Percentiles rank a stretch among this genome's conserved stretches.
phyloP scores from a whole-genome alignment of 169 alveolate genomes.

The Cryptosporidium andersoni region DNA sequence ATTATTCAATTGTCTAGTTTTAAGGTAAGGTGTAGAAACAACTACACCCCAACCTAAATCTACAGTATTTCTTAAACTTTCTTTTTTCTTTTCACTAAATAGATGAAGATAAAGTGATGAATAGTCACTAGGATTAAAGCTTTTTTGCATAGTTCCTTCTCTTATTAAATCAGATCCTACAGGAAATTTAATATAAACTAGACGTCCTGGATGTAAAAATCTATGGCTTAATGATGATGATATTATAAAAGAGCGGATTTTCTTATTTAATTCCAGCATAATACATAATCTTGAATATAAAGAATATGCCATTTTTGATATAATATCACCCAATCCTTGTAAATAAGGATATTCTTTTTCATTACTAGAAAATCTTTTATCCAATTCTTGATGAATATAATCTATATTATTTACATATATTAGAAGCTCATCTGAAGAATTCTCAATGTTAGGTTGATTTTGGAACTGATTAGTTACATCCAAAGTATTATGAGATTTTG shows the following conservation, averaged over 20 bases:
- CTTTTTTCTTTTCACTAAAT: constrained; percentile 8
- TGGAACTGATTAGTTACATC: not conserved
- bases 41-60: constrained; percentile 77
- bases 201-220: constrained; percentile 86
- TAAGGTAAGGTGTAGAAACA: constrained; percentile 28
- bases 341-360: not conserved
- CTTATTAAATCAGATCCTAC: constrained; percentile 54
- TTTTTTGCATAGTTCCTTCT: not conserved
- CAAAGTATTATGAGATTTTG: too few relatives aligned
- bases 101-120: not conserved
- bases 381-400: not conserved
- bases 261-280: constrained; percentile 68
- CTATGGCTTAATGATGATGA: constrained; percentile 82
- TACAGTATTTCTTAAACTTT: not conserved
- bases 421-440: not conserved
- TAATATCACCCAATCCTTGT: constrained; percentile 17
- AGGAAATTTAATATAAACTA: constrained; percentile 79
- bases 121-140: not conserved
- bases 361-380: constrained; percentile 7
- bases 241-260: constrained; percentile 73
- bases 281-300: constrained; percentile 15
- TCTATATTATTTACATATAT: not conserved
- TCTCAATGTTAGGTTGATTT: not conserved
- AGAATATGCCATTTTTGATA: constrained; percentile 12
- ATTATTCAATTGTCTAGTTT: constrained; percentile 1